Evolutionary conservation across 2,329 filamentous ascomycete species (phyloP).

Genomic region (Trichoderma oligosporum): DNA sequence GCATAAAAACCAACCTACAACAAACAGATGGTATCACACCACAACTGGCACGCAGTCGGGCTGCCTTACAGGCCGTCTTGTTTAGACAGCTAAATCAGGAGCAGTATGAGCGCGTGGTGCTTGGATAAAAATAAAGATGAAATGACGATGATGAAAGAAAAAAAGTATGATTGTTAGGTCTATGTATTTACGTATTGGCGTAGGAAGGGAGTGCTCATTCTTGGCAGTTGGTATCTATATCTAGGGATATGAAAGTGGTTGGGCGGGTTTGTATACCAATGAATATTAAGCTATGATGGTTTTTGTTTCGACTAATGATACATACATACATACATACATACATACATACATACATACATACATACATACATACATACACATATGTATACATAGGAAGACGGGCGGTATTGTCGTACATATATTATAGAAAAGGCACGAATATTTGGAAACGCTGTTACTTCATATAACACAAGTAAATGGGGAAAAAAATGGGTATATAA

Average conservation of each 20-base stretch:
- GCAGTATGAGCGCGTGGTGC: constrained; percentile 47
- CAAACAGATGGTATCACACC: constrained; percentile 52
- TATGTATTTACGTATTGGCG: neutral
- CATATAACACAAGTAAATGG: neutral
- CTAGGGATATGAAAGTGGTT: too few species aligned
- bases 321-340: too few species aligned
- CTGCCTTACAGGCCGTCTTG: constrained; percentile 48
- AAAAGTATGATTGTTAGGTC: neutral
- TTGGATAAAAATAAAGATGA: constrained; percentile 31
- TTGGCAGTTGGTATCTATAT: too few species aligned
- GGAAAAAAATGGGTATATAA: neutral
- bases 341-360: too few species aligned
- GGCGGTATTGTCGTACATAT: too few species aligned
- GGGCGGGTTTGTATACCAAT: neutral
- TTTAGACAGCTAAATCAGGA: constrained; percentile 43
- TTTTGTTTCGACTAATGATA: too few species aligned
- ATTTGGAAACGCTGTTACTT: neutral
- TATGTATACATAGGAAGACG: too few species aligned
- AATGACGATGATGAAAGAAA: neutral
- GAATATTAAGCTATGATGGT: neutral
- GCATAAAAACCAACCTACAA: constrained; percentile 50
- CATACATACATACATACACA: too few species aligned
- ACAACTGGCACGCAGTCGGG: constrained; percentile 45
- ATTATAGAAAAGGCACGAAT: neutral
- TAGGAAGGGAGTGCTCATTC: neutral